Evolutionary conservation across 306 rosid species (phyloP).

Genomic region (Begonia masoniana): DNA sequence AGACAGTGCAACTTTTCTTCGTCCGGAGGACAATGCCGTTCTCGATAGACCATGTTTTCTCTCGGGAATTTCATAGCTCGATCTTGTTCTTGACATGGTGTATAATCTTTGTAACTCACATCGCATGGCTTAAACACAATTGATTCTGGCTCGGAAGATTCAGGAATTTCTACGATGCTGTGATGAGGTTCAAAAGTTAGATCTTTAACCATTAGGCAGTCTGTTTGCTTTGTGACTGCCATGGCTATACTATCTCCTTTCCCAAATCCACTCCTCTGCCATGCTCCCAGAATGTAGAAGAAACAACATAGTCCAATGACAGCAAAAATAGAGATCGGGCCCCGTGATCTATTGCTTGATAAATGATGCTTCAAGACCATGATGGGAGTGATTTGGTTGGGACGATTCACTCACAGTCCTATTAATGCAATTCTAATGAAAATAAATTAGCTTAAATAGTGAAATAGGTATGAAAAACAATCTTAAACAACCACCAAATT

Average conservation of each 20-base stretch:
- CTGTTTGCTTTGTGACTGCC: constrained; percentile 46
- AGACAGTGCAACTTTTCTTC: constrained; percentile 82
- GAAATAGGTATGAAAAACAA: background rate
- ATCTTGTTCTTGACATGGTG: constrained; percentile 98
- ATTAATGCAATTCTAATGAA: background rate
- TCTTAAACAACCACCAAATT: too few relatives aligned
- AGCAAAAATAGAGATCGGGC: constrained; percentile 62
- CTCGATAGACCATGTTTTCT: constrained; percentile 92
- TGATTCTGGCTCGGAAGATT: constrained; percentile 45
- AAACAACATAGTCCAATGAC: constrained; percentile 71
- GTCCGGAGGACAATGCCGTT: constrained; percentile 84
- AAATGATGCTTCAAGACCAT: constrained; percentile 62
- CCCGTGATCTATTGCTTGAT: constrained; percentile 38
- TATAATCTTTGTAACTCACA: constrained; percentile 48
- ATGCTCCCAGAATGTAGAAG: constrained; percentile 93
- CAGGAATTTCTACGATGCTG: constrained; percentile 30
- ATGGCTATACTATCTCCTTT: constrained; percentile 65
- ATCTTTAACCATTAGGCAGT: constrained; percentile 41
- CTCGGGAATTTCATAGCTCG: constrained; percentile 91
- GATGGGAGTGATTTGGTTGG: constrained; percentile 1
- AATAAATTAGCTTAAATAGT: background rate
- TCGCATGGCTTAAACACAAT: constrained; percentile 69
- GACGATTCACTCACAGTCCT: constrained; percentile 17
- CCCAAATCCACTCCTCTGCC: constrained; percentile 87
- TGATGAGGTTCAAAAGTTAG: constrained; percentile 82